These are phyloP conservation scores for Metarhizium guizhouense DNA, from an alignment of 2,329 filamentous ascomycete genomes.

Conservation along the genomic window DNA sequence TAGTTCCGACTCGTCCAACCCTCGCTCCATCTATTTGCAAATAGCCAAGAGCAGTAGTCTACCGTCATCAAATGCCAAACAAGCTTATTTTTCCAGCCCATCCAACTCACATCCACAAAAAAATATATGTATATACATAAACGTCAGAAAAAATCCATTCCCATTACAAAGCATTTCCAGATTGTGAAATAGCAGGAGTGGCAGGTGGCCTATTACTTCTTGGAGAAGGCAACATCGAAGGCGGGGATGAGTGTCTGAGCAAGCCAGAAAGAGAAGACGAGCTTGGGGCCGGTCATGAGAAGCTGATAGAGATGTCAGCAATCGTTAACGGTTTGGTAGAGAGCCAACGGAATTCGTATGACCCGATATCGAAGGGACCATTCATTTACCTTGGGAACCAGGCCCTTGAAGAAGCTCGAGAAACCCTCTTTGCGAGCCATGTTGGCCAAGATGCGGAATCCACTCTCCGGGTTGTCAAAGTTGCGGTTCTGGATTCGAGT, in stretches of 20 bases:
- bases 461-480: constrained; percentile 94
- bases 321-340: not conserved
- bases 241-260: constrained; percentile 95
- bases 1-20: not conserved
- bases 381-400: constrained; percentile 68
- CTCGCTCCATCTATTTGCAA: not conserved
- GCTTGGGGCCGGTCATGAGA: constrained; percentile 96
- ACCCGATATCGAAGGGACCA: not conserved
- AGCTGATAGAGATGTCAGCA: constrained; percentile 40
- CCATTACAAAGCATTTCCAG: not conserved
- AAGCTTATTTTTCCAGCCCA: not conserved
- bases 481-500: constrained; percentile 97
- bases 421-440: constrained; percentile 90
- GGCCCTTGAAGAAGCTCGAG: constrained; percentile 90
- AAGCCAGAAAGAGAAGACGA: constrained; percentile 99
- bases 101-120: not conserved
- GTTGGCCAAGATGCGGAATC: constrained; percentile 81
- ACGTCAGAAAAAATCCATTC: not conserved
- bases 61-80: not conserved
- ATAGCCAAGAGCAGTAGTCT: not conserved
- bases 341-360: not conserved
- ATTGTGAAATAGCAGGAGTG: not conserved
- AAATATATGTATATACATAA: not conserved
- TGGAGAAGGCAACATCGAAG: constrained; percentile 50
- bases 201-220: not conserved